These are phyloP conservation scores for Alternaria sp. DNA, from an alignment of 2,329 filamentous ascomycete species.

Conservation along the genomic window DNA sequence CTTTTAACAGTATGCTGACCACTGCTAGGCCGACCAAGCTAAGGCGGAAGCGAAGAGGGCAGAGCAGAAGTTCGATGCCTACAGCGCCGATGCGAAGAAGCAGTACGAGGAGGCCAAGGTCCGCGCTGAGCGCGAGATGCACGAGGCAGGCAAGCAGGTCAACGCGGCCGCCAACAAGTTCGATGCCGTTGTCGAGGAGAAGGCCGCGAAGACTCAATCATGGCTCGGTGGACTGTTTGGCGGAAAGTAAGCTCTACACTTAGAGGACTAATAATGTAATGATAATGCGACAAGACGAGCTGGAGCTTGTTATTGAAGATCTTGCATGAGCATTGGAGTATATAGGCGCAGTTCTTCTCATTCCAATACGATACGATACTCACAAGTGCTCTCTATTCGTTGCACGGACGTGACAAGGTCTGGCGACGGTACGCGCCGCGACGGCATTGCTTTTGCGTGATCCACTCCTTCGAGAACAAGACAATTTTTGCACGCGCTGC, in stretches of 20 bases:
- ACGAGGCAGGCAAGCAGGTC: conserved; percentile 55
- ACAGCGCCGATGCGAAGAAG: conserved; percentile 63
- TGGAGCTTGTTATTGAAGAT: conserved; percentile 1
- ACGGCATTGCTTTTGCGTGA: background rate
- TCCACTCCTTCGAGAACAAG: background rate
- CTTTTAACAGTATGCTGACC: conserved; percentile 19
- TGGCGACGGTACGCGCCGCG: background rate
- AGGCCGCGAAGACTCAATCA: conserved; percentile 81
- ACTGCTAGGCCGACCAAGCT: conserved; percentile 46
- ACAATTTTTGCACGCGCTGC: background rate
- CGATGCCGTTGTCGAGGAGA: conserved; percentile 80
- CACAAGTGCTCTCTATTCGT: background rate
- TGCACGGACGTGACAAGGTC: background rate
- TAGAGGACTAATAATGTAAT: background rate
- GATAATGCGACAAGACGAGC: background rate
- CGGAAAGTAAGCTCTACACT: conserved; percentile 51
- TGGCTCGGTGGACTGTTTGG: conserved; percentile 88
- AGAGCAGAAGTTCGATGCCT: conserved; percentile 64
- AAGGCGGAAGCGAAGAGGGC: conserved; percentile 64
- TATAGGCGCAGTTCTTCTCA: conserved; percentile 18
- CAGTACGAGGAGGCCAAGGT: conserved; percentile 64
- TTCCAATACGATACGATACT: conserved; percentile 22
- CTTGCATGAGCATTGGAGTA: conserved; percentile 39
- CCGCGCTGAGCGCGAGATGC: conserved; percentile 58
- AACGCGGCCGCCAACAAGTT: conserved; percentile 72